A percentile compares a stretch with the other conserved stretches of the same genome.
These are phyloP conservation scores for Candida chauliodis DNA, from an alignment of 805 yeast genomes.

Conservation along the genomic window DNA sequence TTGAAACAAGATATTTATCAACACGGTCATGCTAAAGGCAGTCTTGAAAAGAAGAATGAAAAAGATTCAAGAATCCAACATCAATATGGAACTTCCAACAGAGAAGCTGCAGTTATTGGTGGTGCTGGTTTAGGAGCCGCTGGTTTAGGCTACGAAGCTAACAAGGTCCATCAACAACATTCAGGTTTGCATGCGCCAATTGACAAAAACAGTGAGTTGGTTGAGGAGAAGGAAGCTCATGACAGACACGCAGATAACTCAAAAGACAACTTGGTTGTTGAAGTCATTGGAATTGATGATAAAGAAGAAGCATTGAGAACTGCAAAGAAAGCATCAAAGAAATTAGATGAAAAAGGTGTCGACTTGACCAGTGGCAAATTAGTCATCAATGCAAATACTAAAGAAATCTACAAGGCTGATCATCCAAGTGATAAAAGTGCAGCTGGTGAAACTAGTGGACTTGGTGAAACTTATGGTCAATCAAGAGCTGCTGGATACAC, in stretches of 20 bases:
- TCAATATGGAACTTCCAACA: constrained; percentile 4
- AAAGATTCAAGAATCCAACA: constrained; percentile 6
- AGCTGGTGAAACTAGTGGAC: background rate
- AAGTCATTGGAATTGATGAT: constrained; percentile 33
- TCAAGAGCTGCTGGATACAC: constrained; percentile 5
- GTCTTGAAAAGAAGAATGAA: constrained; percentile 4
- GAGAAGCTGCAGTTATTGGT: constrained; percentile 9
- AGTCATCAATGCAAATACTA: constrained; percentile 30
- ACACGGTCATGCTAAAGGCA: constrained; percentile 7
- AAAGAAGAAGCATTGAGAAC: constrained; percentile 25
- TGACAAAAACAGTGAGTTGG: constrained; percentile 1
- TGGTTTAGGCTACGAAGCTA: constrained; percentile 1
- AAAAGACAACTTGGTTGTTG: constrained; percentile 19
- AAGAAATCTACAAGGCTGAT: constrained; percentile 27
- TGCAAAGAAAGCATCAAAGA: constrained; percentile 30
- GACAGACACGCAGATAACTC: background rate
- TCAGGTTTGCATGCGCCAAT: constrained; percentile 3
- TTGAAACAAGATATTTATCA: constrained; percentile 6
- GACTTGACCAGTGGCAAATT: constrained; percentile 32
- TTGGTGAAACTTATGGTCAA: constrained; percentile 4
- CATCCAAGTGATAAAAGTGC: constrained; percentile 2
- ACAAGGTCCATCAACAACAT: too few relatives aligned
- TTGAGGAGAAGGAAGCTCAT: constrained; percentile 5
- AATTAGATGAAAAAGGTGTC: constrained; percentile 27
- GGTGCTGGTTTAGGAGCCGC: constrained; percentile 11